Base-by-base conservation (phyloP, 1,139 yeast genomes). In the Suhomyces taliae region DNA sequence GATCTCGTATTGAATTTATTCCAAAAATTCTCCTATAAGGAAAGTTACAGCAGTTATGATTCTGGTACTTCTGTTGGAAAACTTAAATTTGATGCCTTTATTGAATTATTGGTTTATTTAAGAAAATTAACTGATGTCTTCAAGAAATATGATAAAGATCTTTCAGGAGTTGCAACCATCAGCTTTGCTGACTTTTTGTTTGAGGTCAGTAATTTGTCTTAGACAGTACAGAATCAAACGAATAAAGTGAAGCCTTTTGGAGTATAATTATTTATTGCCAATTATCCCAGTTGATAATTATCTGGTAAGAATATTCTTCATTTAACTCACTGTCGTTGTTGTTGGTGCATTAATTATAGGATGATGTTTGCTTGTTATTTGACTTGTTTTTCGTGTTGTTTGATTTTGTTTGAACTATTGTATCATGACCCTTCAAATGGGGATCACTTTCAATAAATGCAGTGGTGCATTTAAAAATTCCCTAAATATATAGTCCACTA, bases 31-130 rank as follows among this genome's bases (percentile, higher is more conserved):
- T 77, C 85, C 35, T 59, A 64, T 49, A 70, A 69, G 65, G 75
- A 57, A 55, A 63, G 51, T 59, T 70, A 60, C 54, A 71, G 50
- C 55, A 76, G 54, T 8, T 48, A 46, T 39, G 60, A 53, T 36
- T 60, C 58, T 39, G 62, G 64, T 15, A 51, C 63, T 6, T 55
- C 68, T 0, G 69, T 79, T 53, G 84, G 83, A 24, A 84, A 80
- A 53, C 72, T 89, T 63, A 83, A 87, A 52, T 90, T 89, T 64
- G 96, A 90, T 65, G 78, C 83, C 62, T 89, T 89, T 65, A 90
- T 89, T 39, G 96, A 89, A 61, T 76, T 88, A 47, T 76, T 90
- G 55, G 87, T 88, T 33, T 86, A 88, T 75, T 70, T 89, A 57
- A 76, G 90, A 63, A 81, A 88, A 53, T 77, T 87, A 55, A 88